Conservation (phyloP, 805 yeast genomes). For the Starmerella kuoi region DNA sequence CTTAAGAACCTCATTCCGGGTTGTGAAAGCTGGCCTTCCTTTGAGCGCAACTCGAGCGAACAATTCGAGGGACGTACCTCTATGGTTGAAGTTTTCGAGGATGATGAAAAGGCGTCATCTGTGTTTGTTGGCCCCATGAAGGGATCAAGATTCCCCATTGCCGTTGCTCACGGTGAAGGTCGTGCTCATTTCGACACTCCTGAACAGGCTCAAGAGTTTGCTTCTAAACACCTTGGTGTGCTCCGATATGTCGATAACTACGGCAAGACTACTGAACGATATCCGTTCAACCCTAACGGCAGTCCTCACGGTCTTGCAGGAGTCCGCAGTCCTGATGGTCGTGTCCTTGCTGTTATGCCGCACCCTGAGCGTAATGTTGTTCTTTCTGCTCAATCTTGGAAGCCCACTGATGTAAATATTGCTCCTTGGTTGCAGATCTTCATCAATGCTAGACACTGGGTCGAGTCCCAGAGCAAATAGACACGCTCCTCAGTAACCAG, state of each 20-base stretch:
- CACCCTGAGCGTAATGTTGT: slow-evolving; percentile 94
- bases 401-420: slow-evolving; percentile 42
- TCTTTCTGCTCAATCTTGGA: slow-evolving; percentile 82
- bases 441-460: slow-evolving; percentile 91
- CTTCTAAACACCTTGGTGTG: slow-evolving; percentile 40
- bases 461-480: slow-evolving; percentile 23
- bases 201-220: slow-evolving; percentile 39
- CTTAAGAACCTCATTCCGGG: slow-evolving; percentile 84
- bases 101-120: slow-evolving; percentile 29
- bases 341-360: slow-evolving; percentile 98
- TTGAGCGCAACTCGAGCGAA: slow-evolving; percentile 81
- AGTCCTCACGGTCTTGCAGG: slow-evolving; percentile 90
- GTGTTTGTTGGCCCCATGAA: slow-evolving; percentile 82
- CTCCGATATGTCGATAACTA: slow-evolving; percentile 83
- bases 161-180: slow-evolving; percentile 99
- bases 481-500: background rate
- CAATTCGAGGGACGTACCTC: slow-evolving; percentile 93
- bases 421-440: slow-evolving; percentile 89
- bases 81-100: slow-evolving; percentile 59
- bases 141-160: slow-evolving; percentile 90
- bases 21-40: slow-evolving; percentile 88
- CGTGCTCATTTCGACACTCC: slow-evolving; percentile 56
- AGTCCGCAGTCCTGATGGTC: slow-evolving; percentile 76
- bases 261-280: slow-evolving; percentile 68
- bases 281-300: slow-evolving; percentile 95